These are phyloP conservation scores for Trichoderma cornu-damae DNA, from an alignment of 2,329 filamentous ascomycete species.

Conservation along the genomic window DNA sequence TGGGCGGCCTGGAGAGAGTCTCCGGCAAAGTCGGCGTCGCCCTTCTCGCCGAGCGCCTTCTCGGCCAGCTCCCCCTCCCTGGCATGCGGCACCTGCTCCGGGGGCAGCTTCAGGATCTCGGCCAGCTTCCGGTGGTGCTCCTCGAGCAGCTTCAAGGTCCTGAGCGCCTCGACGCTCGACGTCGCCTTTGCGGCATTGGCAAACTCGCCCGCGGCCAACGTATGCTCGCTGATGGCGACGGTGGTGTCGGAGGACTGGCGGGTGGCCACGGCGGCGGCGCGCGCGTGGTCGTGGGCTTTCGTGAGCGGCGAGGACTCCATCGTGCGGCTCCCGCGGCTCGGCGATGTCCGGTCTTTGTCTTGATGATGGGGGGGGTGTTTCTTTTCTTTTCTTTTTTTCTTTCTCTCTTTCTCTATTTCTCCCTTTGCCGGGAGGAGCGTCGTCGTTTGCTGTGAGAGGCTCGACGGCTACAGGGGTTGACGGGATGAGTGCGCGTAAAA, in stretches of 20 bases:
- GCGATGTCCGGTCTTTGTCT: not conserved
- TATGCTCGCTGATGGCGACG: slow-evolving; percentile 81
- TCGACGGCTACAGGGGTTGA: not conserved
- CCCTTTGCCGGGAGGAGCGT: not conserved
- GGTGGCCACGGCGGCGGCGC: slow-evolving; percentile 75
- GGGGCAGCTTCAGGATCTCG: slow-evolving; percentile 69
- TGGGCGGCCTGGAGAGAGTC: slow-evolving; percentile 25
- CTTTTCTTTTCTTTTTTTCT: no score
- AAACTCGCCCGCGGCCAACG: slow-evolving; percentile 83
- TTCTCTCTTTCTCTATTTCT: no score
- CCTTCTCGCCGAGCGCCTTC: slow-evolving; percentile 27
- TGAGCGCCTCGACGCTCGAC: slow-evolving; percentile 64
- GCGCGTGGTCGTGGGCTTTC: slow-evolving; percentile 83
- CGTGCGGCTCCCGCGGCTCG: not conserved
- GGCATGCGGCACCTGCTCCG: slow-evolving; percentile 37
- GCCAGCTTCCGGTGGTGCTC: slow-evolving; percentile 82
- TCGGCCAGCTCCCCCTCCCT: slow-evolving; percentile 26
- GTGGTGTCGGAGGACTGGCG: slow-evolving; percentile 69
- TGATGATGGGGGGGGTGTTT: no score
- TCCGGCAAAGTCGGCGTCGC: slow-evolving; percentile 20
- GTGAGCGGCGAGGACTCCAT: slow-evolving; percentile 39
- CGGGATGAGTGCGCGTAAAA: slow-evolving; percentile 1
- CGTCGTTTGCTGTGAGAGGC: not conserved
- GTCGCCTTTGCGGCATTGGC: slow-evolving; percentile 73
- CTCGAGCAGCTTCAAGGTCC: slow-evolving; percentile 80